Evolutionary conservation across 352 stramenopile species (phyloP), one percentile per base, ranked within the genome.

Genomic region (Globisporangium parvum): DNA sequence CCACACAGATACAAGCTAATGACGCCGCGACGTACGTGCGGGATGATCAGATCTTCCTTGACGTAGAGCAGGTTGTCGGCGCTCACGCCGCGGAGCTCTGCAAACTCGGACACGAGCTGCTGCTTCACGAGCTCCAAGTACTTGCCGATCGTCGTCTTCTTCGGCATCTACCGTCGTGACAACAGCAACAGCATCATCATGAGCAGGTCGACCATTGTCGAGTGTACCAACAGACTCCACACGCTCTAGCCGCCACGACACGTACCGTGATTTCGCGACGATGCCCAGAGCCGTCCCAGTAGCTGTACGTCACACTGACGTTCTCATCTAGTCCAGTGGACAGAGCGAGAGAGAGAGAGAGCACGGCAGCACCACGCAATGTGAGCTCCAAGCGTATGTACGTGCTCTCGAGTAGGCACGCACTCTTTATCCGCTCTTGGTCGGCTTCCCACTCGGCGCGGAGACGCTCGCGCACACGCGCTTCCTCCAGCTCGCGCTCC

Each of bases 21-120:
- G 1, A 9, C 39, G 17, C 8, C 21, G 51, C 11, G 3, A 41
- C 73, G 53, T 72, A 94, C 84, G 53, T 94, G 85, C n/a, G 96
- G 96, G 56, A 99, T 96, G 56, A 99, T 98, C n/a, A 98, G 69
- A 73, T 99, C 96, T 71, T 99, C 96, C 63, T 98, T 98, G 58
- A 99, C 85, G 75, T 99, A 99, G 23, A 99, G 76, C 15, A 99
- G 73, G 45, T 96, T 97, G 55, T 99, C 96, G 0, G 84, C 63
- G 39, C 84, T 88, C 15, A 96, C 80, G 57, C 90, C 90, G 21
- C 83, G 75, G 42, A 99, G 70, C 59, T 98, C 93, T 8, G 84
- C 70, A 65, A 99, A 99, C 57, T 98, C 91, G 6, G 76, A 72
- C 39, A 84, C 74, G 11, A 98, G 68, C 63, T 98, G 90, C 66